Conservation (phyloP, 257 asterid species). For the Haberlea rhodopensis region DNA sequence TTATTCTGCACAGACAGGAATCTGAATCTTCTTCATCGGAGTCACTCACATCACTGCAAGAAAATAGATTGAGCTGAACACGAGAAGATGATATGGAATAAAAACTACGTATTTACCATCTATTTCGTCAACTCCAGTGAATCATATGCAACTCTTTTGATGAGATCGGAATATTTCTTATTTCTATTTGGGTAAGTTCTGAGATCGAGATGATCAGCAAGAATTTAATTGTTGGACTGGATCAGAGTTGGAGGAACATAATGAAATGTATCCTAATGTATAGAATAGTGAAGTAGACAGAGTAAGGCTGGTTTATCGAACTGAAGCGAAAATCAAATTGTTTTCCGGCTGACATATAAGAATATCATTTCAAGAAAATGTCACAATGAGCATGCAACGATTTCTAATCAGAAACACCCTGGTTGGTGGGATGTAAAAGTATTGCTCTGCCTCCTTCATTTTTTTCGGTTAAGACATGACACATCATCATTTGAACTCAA, state of each 20-base stretch:
- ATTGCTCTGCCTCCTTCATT: not conserved
- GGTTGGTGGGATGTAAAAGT: not conserved
- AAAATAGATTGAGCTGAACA: constrained; percentile 18
- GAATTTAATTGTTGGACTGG: too few species aligned
- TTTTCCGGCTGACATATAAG: too few species aligned
- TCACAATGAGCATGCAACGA: not conserved
- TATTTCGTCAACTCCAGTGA: not conserved
- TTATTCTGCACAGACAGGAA: constrained; percentile 68
- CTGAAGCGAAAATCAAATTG: too few species aligned
- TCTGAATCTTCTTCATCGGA: constrained; percentile 76
- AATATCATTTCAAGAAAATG: too few species aligned
- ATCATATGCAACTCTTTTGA: not conserved
- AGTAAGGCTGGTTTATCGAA: too few species aligned
- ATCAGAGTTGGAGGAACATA: too few species aligned
- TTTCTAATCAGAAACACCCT: not conserved
- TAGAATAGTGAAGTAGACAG: too few species aligned
- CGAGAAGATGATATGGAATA: not conserved
- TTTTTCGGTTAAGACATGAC: not conserved
- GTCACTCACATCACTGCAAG: constrained; percentile 65
- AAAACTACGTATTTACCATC: not conserved
- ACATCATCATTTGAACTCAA: not conserved
- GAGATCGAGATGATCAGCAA: not conserved
- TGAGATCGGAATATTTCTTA: too few species aligned
- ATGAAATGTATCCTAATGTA: too few species aligned
- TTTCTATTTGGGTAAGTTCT: not conserved